These are phyloP conservation scores for Euphrasia confusa DNA, from an alignment of 257 asterid genomes.

Conservation along the genomic window DNA sequence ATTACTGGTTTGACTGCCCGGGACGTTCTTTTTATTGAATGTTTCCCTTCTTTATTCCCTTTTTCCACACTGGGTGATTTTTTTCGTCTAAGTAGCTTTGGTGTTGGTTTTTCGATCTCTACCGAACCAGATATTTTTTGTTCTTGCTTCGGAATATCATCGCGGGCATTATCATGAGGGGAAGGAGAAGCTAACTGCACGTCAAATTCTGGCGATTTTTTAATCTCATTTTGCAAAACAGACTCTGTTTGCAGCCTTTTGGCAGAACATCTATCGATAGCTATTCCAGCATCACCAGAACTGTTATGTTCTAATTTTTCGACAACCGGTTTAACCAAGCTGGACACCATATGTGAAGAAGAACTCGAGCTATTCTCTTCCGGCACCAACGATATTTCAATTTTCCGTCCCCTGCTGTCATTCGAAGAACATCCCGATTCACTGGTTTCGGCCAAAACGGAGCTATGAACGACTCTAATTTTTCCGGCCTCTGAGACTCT, in stretches of 20 bases:
- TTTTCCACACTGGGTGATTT: slow-evolving; percentile 44
- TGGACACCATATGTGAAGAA: slow-evolving; percentile 9
- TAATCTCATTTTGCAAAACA: slow-evolving; percentile 19
- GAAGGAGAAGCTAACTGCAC: slow-evolving; percentile 23
- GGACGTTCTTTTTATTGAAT: slow-evolving; percentile 38
- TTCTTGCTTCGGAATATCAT: slow-evolving; percentile 24
- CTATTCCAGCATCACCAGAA: slow-evolving; percentile 23
- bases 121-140: slow-evolving; percentile 28
- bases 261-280: slow-evolving; percentile 11
- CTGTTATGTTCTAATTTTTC: slow-evolving; percentile 19
- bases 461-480: slow-evolving; percentile 40
- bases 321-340: slow-evolving; percentile 5
- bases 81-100: slow-evolving; percentile 54
- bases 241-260: slow-evolving; percentile 16
- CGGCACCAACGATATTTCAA: slow-evolving; percentile 38
- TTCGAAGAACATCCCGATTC: slow-evolving; percentile 28
- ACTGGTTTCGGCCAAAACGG: slow-evolving; percentile 47
- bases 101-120: slow-evolving; percentile 40
- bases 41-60: slow-evolving; percentile 42
- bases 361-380: slow-evolving; percentile 44
- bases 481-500: slow-evolving; percentile 59
- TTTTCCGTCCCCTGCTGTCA: slow-evolving; percentile 19
- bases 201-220: slow-evolving; percentile 26
- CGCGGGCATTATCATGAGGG: slow-evolving; percentile 21
- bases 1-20: slow-evolving; percentile 54